A percentile compares a stretch with the other conserved stretches of the same genome.
Evolutionary conservation across 305 asterid species (phyloP).

Genomic region (Fraxinus dipetala): DNA sequence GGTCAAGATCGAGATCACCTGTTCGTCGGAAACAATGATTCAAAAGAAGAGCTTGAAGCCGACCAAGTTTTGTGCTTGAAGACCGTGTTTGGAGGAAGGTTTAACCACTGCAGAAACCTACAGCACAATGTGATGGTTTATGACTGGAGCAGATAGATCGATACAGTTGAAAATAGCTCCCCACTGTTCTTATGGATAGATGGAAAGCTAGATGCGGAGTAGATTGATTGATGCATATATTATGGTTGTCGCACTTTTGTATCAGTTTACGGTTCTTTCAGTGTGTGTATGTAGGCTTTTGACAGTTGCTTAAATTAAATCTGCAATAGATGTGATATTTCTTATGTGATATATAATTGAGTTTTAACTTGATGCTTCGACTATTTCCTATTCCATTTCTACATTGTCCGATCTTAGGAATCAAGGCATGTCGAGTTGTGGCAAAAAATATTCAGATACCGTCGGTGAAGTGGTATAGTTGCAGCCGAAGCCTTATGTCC

Average conservation of each 20-base stretch:
- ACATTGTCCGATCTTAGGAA: not conserved
- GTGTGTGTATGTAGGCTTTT: not conserved
- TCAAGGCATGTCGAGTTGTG: not conserved
- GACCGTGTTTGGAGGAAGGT: not conserved
- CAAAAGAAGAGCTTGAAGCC: not conserved
- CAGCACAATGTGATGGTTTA: slow-evolving; percentile 5
- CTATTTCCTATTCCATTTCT: not conserved
- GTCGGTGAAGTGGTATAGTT: not conserved
- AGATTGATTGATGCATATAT: not conserved
- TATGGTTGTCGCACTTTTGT: not conserved
- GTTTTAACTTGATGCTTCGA: not conserved
- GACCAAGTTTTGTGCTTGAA: slow-evolving; percentile 2
- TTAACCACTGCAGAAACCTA: not conserved
- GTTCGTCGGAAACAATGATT: slow-evolving; percentile 52
- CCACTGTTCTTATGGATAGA: slow-evolving; percentile 11
- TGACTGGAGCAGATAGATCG: slow-evolving; percentile 4
- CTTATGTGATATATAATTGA: not conserved
- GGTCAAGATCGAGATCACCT: slow-evolving; percentile 79
- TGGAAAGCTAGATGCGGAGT: not conserved
- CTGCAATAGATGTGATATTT: not conserved
- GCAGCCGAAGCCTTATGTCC: too few relatives aligned
- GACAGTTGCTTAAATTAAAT: not conserved
- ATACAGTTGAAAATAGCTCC: slow-evolving; percentile 15
- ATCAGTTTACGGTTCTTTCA: not conserved
- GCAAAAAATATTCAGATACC: not conserved